Evolutionary conservation across 192 early-diverging fungal species (phyloP), one percentile per base, ranked within the genome.

Genomic region (Phlyctochytrium arcticum): DNA sequence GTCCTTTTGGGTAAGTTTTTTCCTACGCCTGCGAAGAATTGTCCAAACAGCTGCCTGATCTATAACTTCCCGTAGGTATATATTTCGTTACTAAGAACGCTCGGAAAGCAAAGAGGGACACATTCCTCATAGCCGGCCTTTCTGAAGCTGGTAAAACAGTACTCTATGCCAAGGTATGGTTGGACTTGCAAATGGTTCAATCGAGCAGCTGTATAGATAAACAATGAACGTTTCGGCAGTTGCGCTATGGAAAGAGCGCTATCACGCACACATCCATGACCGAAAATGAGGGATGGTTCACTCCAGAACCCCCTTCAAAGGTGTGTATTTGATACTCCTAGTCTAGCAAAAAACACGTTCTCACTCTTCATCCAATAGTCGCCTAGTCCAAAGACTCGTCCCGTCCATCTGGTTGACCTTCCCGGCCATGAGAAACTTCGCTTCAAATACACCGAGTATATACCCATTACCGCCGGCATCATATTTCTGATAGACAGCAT

Each of bases 351-450:
- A 53, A 4, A 27, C 59, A 63, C 42, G 9, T 5, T 17, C 12
- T 47, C 34, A n/a, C n/a, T 19, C 21, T 60, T 60, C 37, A 12
- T 17, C 35, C 5, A 4, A 19, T 35, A 17, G n/a, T 32, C 8
- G 32, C 32, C n/a, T 3, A 47, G 8, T 15, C 61, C 49, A 5
- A 36, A 21, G 36, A 9, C 21, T 49, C 56, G 31, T 47, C 2
- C 59, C 10, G 36, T 63, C 19, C 60, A 70, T 49, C 9, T 70
- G 27, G 86, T 95, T 9, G 93, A 95, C 70, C 69, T 95, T 23
- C 93, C 93, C 7, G 93, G 93, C n/a, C 92, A 94, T 68, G 87
- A 90, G 61, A 89, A 88, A 54, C 78, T 90, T 19, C 79, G 89
- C 5, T 89, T 87, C 74, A 84, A 85, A 53, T 86, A 85, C 32